Evolutionary conservation across 495 filamentous ascomycete genomes (phyloP).

Genomic region (Neurospora sp.): DNA sequence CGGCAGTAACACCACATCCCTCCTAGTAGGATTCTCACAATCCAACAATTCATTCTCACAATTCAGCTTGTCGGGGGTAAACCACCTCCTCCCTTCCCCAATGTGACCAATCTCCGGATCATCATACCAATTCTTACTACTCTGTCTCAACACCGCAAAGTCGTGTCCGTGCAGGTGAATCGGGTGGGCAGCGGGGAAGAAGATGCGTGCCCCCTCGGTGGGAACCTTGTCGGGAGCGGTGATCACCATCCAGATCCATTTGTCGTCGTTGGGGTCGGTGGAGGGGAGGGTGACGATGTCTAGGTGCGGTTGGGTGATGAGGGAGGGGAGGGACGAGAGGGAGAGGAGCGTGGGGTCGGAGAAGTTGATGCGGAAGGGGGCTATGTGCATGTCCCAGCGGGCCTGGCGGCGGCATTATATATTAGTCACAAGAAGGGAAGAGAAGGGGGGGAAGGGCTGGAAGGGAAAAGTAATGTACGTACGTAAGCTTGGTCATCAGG

Average conservation of each 20-base stretch:
- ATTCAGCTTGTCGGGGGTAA: neutral
- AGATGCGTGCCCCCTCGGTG: neutral
- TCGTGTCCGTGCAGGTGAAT: slow-evolving; percentile 50
- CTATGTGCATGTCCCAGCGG: slow-evolving; percentile 4
- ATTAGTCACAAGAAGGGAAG: neutral
- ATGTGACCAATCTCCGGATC: neutral
- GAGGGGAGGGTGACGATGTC: slow-evolving; percentile 1
- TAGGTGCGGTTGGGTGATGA: neutral
- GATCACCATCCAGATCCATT: slow-evolving; percentile 11
- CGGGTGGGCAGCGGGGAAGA: slow-evolving; percentile 24
- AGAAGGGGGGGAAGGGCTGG: no score
- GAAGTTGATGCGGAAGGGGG: slow-evolving; percentile 30
- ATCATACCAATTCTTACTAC: slow-evolving; percentile 5
- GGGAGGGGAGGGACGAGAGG: neutral
- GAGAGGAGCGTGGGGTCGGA: slow-evolving; percentile 22
- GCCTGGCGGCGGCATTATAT: neutral
- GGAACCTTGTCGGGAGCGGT: slow-evolving; percentile 3
- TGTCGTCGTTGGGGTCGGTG: neutral
- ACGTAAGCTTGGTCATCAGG: slow-evolving; percentile 4
- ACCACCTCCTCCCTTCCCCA: neutral
- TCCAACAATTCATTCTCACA: slow-evolving; percentile 7
- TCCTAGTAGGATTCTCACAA: slow-evolving; percentile 16
- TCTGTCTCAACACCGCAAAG: slow-evolving; percentile 39
- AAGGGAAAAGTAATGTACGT: neutral
- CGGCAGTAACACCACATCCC: slow-evolving; percentile 26